A percentile compares a stretch with the other conserved stretches of the same genome.
Evolutionary conservation across 1,284 basidiomycete genomes (phyloP).

Genomic region (Neonothopanus nambi): DNA sequence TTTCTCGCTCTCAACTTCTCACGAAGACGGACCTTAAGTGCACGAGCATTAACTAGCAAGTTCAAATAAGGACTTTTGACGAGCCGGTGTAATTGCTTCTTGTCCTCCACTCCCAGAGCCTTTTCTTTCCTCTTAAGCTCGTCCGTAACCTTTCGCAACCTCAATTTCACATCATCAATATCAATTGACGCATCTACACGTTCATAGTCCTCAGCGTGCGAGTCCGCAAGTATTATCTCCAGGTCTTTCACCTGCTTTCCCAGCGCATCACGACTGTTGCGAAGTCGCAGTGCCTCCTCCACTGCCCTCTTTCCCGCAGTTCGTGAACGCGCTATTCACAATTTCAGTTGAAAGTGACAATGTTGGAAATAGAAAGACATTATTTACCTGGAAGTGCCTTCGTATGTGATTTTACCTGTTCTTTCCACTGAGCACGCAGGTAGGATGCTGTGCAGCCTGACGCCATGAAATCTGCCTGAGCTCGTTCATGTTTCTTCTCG

Average conservation of each 20-base stretch:
- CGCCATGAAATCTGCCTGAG: slow-evolving; percentile 18
- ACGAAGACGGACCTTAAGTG: background rate
- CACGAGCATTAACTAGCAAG: slow-evolving; percentile 1
- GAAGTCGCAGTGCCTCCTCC: no score
- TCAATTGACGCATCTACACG: no score
- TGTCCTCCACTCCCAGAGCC: background rate
- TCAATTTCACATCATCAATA: no score
- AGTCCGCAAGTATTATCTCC: no score
- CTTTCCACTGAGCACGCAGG: slow-evolving; percentile 20
- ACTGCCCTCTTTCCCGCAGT: background rate
- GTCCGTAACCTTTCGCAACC: background rate
- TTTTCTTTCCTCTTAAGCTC: no score
- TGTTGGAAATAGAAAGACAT: no score
- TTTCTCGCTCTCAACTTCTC: background rate
- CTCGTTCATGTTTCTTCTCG: slow-evolving; percentile 10
- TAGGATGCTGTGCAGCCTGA: slow-evolving; percentile 2
- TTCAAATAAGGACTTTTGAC: no score
- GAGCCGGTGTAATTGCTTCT: background rate
- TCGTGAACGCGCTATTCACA: background rate
- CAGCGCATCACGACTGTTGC: no score
- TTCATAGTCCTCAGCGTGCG: no score
- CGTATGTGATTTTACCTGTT: no score
- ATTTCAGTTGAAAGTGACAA: no score
- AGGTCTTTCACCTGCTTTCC: no score
- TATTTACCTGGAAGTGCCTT: slow-evolving; percentile 17